These are phyloP conservation scores for Alternaria longipes DNA, from an alignment of 2,329 filamentous ascomycete genomes.

Conservation along the genomic window DNA sequence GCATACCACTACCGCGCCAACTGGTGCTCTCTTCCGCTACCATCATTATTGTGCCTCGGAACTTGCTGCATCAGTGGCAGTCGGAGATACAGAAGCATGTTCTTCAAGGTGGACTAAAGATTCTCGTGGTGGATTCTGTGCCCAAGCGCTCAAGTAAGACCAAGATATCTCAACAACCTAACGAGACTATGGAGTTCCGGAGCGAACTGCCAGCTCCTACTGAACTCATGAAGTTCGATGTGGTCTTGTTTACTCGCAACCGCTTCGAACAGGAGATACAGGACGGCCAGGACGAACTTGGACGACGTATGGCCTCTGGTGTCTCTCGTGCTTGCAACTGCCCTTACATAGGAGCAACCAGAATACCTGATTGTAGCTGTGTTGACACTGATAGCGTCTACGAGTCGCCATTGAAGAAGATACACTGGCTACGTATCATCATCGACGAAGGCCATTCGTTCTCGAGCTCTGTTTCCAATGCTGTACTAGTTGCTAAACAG, in stretches of 20 bases:
- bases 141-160: slow-evolving; percentile 33
- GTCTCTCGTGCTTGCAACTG: slow-evolving; percentile 43
- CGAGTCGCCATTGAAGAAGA: slow-evolving; percentile 69
- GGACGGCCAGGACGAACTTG: slow-evolving; percentile 58
- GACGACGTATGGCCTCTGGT: slow-evolving; percentile 48
- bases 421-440: slow-evolving; percentile 89
- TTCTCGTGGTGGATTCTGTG: slow-evolving; percentile 66
- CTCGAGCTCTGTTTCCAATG: slow-evolving; percentile 71
- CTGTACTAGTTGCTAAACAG: slow-evolving; percentile 64
- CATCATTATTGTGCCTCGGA: slow-evolving; percentile 81
- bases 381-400: slow-evolving; percentile 55
- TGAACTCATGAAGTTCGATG: slow-evolving; percentile 72
- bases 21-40: slow-evolving; percentile 75
- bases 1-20: slow-evolving; percentile 54
- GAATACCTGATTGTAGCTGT: slow-evolving; percentile 57
- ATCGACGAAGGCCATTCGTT: slow-evolving; percentile 92
- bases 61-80: slow-evolving; percentile 85
- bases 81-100: slow-evolving; percentile 84
- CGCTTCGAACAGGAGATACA: slow-evolving; percentile 75
- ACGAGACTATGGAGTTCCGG: slow-evolving; percentile 43
- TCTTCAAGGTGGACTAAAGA: slow-evolving; percentile 63
- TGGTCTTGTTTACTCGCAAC: slow-evolving; percentile 78
- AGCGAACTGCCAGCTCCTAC: slow-evolving; percentile 65
- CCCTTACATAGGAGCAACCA: slow-evolving; percentile 56
- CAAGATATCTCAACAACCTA: slow-evolving; percentile 15